Evolutionary conservation across 192 early-diverging fungal genomes (phyloP).

Genomic region (Coemansia asiatica): DNA sequence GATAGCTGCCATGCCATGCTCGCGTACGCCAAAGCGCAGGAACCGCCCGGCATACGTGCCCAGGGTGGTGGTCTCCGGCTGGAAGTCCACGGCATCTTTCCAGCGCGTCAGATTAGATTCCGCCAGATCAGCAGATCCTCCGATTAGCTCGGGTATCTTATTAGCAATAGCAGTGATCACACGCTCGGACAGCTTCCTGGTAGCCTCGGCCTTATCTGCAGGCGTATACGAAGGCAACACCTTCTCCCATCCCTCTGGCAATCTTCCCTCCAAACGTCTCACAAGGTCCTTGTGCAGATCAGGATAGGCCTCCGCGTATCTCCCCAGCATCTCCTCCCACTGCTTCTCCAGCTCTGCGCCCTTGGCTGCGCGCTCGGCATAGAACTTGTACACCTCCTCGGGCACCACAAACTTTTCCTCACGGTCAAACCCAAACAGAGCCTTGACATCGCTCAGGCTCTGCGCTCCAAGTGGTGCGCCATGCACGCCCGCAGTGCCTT

Average conservation of each 20-base stretch:
- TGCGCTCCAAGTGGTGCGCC: slow-evolving; percentile 78
- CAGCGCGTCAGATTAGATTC: slow-evolving; percentile 94
- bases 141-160: slow-evolving; percentile 79
- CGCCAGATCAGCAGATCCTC: slow-evolving; percentile 96
- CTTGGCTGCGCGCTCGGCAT: slow-evolving; percentile 56
- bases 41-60: slow-evolving; percentile 87
- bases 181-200: slow-evolving; percentile 84
- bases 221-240: slow-evolving; percentile 82
- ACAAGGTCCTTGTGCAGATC: slow-evolving; percentile 68
- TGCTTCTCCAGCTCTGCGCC: slow-evolving; percentile 66
- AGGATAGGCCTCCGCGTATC: slow-evolving; percentile 70
- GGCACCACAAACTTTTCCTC: slow-evolving; percentile 73
- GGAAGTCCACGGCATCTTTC: slow-evolving; percentile 95
- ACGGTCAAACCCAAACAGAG: slow-evolving; percentile 79
- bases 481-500: slow-evolving; percentile 92
- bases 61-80: slow-evolving; percentile 66
- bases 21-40: slow-evolving; percentile 94
- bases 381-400: slow-evolving; percentile 59
- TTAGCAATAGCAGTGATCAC: slow-evolving; percentile 82
- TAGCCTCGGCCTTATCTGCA: slow-evolving; percentile 74
- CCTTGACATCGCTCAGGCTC: slow-evolving; percentile 80
- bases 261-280: slow-evolving; percentile 70
- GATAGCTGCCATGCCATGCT: slow-evolving; percentile 94
- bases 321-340: slow-evolving; percentile 75
- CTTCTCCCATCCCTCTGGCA: slow-evolving; percentile 72